A percentile compares a stretch with the other conserved stretches of the same genome.
phyloP scores from a whole-genome alignment of 2,329 filamentous ascomycete species.

The Monosporascus sp. region DNA sequence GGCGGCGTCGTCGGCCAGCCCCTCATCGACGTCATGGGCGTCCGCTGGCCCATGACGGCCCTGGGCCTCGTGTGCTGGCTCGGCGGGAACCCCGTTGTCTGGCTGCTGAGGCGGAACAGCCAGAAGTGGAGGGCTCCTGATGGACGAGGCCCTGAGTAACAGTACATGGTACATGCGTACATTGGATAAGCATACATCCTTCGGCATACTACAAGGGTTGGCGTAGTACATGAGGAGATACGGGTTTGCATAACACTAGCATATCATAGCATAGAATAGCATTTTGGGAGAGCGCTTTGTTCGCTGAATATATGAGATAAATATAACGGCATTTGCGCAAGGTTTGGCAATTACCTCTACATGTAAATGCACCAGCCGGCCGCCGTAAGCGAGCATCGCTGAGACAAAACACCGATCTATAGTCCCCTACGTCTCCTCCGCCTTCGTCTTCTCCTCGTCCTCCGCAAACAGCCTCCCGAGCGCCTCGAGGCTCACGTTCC shows the following conservation, averaged over 20 bases:
- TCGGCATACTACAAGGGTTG: neutral
- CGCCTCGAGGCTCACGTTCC: slow-evolving; percentile 52
- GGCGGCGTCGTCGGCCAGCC: slow-evolving; percentile 66
- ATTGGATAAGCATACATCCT: neutral
- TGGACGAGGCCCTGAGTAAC: slow-evolving; percentile 46
- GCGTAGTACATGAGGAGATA: too few species aligned
- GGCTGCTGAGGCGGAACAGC: slow-evolving; percentile 55
- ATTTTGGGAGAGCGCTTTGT: too few species aligned
- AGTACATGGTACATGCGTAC: neutral
- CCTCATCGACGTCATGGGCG: slow-evolving; percentile 64
- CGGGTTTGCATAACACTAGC: neutral
- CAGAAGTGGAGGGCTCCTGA: slow-evolving; percentile 57
- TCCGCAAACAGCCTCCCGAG: slow-evolving; percentile 45
- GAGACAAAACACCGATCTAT: too few species aligned
- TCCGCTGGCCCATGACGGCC: slow-evolving; percentile 70
- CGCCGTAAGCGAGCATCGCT: too few species aligned
- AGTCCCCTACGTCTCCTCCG: too few species aligned
- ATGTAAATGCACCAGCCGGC: too few species aligned
- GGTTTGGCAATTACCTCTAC: too few species aligned
- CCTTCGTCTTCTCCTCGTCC: neutral
- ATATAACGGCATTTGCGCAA: neutral
- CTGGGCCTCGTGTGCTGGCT: slow-evolving; percentile 48
- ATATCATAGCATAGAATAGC: too few species aligned
- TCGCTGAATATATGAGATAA: neutral
- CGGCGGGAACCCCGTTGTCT: slow-evolving; percentile 53